phyloP scores from a whole-genome alignment of 23 red algal species.

The Pyropia yezoensis region DNA sequence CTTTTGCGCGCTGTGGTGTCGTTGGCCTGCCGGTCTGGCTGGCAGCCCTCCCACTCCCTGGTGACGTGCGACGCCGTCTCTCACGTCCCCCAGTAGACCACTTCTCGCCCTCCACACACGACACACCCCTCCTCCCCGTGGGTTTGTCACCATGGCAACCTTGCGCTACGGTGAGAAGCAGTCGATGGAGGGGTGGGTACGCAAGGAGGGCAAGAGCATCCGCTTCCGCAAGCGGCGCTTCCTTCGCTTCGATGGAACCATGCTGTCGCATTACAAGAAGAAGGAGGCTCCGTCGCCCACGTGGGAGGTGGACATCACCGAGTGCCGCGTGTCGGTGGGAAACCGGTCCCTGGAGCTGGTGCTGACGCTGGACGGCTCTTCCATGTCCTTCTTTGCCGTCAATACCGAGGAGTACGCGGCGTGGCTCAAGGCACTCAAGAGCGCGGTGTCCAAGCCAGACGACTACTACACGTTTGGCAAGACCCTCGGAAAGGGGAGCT shows the following conservation, averaged over 20 bases:
- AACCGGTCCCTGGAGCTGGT: slow-evolving; percentile 54
- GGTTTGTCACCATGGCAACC: not conserved
- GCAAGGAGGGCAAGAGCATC: slow-evolving; percentile 62
- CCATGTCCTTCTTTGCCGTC: slow-evolving; percentile 73
- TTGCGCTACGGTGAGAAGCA: slow-evolving; percentile 1
- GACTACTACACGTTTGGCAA: slow-evolving; percentile 37
- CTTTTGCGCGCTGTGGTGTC: too few relatives aligned
- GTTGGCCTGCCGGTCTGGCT: too few relatives aligned
- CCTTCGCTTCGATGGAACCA: slow-evolving; percentile 37
- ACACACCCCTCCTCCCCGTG: too few relatives aligned
- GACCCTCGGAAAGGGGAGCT: slow-evolving; percentile 12
- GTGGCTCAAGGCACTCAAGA: slow-evolving; percentile 69
- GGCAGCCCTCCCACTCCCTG: too few relatives aligned
- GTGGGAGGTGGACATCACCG: slow-evolving; percentile 69
- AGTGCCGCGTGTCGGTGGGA: slow-evolving; percentile 43
- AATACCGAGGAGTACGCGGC: slow-evolving; percentile 21
- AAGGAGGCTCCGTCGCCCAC: slow-evolving; percentile 38
- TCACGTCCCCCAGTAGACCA: too few relatives aligned
- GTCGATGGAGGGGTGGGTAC: slow-evolving; percentile 23
- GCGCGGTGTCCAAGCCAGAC: slow-evolving; percentile 25
- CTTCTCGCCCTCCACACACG: too few relatives aligned
- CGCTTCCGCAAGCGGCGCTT: slow-evolving; percentile 43
- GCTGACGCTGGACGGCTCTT: slow-evolving; percentile 33
- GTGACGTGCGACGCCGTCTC: too few relatives aligned
- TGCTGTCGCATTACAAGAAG: slow-evolving; percentile 57